These are phyloP conservation scores for Nephelium lappaceum DNA, from an alignment of 345 rosid species.

Conservation along the genomic window DNA sequence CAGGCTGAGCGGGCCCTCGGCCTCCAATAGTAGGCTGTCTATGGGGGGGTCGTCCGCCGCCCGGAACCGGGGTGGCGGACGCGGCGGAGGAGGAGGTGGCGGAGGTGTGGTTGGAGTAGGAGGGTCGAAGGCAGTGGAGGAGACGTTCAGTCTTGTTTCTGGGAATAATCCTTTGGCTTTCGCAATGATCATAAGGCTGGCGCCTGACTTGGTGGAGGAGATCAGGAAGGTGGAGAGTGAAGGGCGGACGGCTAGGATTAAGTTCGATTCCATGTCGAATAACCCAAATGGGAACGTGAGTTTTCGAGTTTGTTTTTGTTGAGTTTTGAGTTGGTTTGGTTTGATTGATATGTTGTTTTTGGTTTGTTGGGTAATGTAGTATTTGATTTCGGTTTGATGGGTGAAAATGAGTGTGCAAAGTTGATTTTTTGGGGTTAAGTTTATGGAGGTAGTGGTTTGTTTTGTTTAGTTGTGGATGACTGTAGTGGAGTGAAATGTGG, in stretches of 20 bases:
- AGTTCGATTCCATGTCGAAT: conserved; percentile 71
- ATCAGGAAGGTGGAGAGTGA: conserved; percentile 75
- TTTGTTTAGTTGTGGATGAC: conserved; percentile 9
- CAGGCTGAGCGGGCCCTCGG: conserved; percentile 26
- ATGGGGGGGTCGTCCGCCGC: conserved; percentile 32
- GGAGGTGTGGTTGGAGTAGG: conserved; percentile 10
- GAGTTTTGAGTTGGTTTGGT: neutral
- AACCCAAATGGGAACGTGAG: conserved; percentile 83
- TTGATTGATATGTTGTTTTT: neutral
- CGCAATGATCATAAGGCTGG: conserved; percentile 73
- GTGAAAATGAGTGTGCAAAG: neutral
- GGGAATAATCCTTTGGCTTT: conserved; percentile 66
- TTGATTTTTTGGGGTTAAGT: too few relatives aligned
- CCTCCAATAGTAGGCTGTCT: conserved; percentile 26
- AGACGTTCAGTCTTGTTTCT: conserved; percentile 66
- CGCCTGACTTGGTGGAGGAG: conserved; percentile 92
- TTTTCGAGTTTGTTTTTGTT: neutral
- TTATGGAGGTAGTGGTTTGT: neutral
- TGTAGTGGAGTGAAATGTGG: too few relatives aligned
- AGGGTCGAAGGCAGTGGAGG: conserved; percentile 46
- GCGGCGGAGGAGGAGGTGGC: conserved; percentile 3
- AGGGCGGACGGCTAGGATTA: conserved; percentile 77
- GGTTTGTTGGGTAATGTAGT: neutral
- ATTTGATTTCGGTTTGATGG: neutral
- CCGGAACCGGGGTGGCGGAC: conserved; percentile 13